A percentile compares a stretch with the other conserved stretches of the same genome.
phyloP scores from a whole-genome alignment of 1,284 basidiomycete species.

The Tilletia walkeri region DNA sequence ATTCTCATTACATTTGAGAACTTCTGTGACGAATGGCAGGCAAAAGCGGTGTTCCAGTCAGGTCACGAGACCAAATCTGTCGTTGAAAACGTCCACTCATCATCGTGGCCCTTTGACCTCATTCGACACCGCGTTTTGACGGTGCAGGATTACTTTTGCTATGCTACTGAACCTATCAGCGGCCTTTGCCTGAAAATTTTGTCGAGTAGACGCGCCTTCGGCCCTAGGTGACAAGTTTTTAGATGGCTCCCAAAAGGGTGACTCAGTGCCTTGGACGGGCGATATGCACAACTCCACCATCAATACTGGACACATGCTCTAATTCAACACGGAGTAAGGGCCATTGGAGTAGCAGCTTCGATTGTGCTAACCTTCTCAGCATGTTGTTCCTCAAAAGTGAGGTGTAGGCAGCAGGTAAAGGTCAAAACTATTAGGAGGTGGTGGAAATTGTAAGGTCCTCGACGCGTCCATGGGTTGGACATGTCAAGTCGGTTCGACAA shows the following conservation, averaged over 20 bases:
- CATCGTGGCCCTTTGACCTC: background rate
- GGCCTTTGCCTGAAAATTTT: background rate
- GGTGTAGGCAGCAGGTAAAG: no score
- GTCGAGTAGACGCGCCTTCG: background rate
- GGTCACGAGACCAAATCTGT: slow-evolving; percentile 12
- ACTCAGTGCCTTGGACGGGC: slow-evolving; percentile 2
- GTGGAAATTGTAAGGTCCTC: no score
- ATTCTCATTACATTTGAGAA: background rate
- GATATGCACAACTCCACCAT: background rate
- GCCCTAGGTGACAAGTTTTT: background rate
- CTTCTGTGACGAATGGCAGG: background rate
- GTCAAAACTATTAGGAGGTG: no score
- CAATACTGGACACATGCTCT: background rate
- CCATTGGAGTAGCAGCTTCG: background rate
- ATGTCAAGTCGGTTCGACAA: no score
- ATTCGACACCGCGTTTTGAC: background rate
- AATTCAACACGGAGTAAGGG: background rate
- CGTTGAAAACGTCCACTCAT: background rate
- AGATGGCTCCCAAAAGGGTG: slow-evolving; percentile 2
- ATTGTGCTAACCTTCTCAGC: background rate
- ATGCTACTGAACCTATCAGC: background rate
- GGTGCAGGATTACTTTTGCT: background rate
- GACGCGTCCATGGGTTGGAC: no score
- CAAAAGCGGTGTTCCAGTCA: background rate
- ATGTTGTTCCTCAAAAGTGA: no score